phyloP scores from a whole-genome alignment of 2,329 filamentous ascomycete species.

The Penicillium sp. region DNA sequence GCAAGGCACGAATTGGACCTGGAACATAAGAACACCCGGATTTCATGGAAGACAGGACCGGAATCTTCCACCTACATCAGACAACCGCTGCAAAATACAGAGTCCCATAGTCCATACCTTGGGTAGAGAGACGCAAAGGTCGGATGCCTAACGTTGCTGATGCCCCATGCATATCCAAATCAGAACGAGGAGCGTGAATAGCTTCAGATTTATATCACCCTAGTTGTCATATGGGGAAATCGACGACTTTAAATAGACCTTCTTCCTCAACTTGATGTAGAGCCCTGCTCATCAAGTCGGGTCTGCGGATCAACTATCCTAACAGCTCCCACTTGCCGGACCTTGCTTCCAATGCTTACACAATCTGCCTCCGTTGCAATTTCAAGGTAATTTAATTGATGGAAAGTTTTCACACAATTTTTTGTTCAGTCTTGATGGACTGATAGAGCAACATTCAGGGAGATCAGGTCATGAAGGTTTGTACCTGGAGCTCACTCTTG shows the following conservation, averaged over 20 bases:
- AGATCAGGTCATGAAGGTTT: not conserved
- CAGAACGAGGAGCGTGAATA: not conserved
- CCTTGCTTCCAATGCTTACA: not conserved
- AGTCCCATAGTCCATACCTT: not conserved
- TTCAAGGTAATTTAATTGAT: too few species aligned
- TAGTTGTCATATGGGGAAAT: too few species aligned
- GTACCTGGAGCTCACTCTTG: not conserved
- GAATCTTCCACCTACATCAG: not conserved
- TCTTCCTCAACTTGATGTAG: too few species aligned
- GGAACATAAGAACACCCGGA: not conserved
- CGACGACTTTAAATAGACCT: too few species aligned
- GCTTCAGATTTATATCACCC: not conserved
- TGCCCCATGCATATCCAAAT: not conserved
- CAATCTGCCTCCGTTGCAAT: not conserved
- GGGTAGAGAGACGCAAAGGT: not conserved
- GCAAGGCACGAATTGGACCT: not conserved
- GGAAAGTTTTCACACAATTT: too few species aligned
- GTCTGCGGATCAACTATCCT: not conserved
- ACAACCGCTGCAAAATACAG: not conserved
- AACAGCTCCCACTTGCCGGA: not conserved
- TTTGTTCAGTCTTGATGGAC: not conserved
- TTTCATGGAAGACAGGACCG: not conserved
- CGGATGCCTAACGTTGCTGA: not conserved
- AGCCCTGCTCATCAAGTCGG: not conserved
- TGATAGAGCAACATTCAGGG: not conserved